These are phyloP conservation scores for Talaromyces piceae DNA, from an alignment of 2,329 filamentous ascomycete genomes.

Conservation along the genomic window DNA sequence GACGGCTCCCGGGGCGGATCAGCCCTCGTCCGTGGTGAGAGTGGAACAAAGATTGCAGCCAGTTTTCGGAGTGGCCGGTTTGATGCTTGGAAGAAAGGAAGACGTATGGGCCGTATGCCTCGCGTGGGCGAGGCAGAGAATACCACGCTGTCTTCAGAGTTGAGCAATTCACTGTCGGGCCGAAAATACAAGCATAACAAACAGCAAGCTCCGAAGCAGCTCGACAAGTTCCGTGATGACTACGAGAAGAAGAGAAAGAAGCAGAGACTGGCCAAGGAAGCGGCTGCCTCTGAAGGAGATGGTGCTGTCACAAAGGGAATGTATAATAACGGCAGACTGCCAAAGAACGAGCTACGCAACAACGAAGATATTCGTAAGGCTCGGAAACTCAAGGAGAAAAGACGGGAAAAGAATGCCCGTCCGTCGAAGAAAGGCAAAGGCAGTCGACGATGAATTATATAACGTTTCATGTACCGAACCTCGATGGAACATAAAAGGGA, in stretches of 20 bases:
- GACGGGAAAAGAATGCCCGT: slow-evolving; percentile 79
- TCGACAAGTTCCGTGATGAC: slow-evolving; percentile 87
- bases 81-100: slow-evolving; percentile 81
- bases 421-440: slow-evolving; percentile 56
- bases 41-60: slow-evolving; percentile 90
- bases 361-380: slow-evolving; percentile 79
- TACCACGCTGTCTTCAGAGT: slow-evolving; percentile 26
- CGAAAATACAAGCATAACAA: slow-evolving; percentile 76
- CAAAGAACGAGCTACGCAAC: slow-evolving; percentile 73
- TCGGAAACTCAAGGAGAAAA: slow-evolving; percentile 67
- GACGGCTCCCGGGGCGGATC: slow-evolving; percentile 70
- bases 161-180: slow-evolving; percentile 35
- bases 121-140: slow-evolving; percentile 74
- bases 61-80: slow-evolving; percentile 90
- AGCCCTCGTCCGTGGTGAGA: slow-evolving; percentile 77
- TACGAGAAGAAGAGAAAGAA: slow-evolving; percentile 87
- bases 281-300: slow-evolving; percentile 22
- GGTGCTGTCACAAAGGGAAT: slow-evolving; percentile 12
- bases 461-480: neutral
- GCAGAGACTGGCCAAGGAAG: slow-evolving; percentile 73
- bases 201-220: slow-evolving; percentile 82
- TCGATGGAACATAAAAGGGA: neutral
- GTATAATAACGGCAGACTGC: slow-evolving; percentile 42
- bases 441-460: slow-evolving; percentile 1
- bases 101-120: slow-evolving; percentile 71